Percentiles rank a stretch among this genome's conserved stretches.
Evolutionary conservation across 345 rosid species (phyloP).

Genomic region (Ceriops zippeliana): DNA sequence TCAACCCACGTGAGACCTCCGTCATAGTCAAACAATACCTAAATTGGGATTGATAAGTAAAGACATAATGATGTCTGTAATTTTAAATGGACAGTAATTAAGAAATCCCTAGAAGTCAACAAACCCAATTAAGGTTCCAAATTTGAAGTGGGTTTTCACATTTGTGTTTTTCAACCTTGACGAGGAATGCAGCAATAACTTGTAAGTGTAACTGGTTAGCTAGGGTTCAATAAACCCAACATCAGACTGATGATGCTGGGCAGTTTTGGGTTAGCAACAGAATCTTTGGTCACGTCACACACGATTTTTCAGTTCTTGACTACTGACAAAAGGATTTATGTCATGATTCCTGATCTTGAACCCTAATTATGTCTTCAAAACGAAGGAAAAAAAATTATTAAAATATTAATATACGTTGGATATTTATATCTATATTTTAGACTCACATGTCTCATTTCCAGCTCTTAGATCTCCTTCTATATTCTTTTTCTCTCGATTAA

Average conservation of each 20-base stretch:
- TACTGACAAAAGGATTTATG: constrained; percentile 56
- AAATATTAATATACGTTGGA: too few relatives aligned
- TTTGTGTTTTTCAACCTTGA: constrained; percentile 2
- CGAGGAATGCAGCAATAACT: neutral
- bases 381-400: neutral
- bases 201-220: constrained; percentile 4
- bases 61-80: constrained; percentile 23
- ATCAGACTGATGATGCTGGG: constrained; percentile 30
- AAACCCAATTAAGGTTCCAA: constrained; percentile 25
- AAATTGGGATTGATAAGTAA: constrained; percentile 32
- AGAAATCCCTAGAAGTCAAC: constrained; percentile 13
- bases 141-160: constrained; percentile 1
- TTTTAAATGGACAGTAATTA: constrained; percentile 23
- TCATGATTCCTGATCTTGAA: constrained; percentile 36
- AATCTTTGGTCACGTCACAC: constrained; percentile 79
- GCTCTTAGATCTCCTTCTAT: constrained; percentile 17
- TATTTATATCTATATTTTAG: too few relatives aligned
- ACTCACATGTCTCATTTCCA: too few relatives aligned
- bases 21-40: constrained; percentile 19
- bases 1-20: constrained; percentile 22
- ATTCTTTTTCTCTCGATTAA: constrained; percentile 15
- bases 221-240: constrained; percentile 40
- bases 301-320: constrained; percentile 52
- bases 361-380: constrained; percentile 20
- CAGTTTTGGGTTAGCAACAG: constrained; percentile 40